phyloP scores from a whole-genome alignment of 192 early-diverging fungal genomes.

The Coemansia guatemalensis region DNA sequence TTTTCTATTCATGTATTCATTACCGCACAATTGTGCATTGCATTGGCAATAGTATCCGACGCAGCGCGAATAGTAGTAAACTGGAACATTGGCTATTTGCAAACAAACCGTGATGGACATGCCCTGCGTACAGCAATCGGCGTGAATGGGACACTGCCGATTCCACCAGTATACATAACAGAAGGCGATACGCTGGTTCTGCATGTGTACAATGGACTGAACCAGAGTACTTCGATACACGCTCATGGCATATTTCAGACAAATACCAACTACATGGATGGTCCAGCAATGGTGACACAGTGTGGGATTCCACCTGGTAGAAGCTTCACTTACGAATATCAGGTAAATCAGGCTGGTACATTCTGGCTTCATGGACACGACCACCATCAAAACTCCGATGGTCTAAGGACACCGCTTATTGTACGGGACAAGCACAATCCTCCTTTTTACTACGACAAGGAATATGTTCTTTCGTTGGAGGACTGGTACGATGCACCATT shows the following conservation, averaged over 20 bases:
- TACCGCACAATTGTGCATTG: no score
- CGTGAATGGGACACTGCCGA: slow-evolving; percentile 60
- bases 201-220: slow-evolving; percentile 53
- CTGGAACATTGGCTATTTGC: slow-evolving; percentile 15
- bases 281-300: slow-evolving; percentile 63
- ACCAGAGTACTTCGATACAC: slow-evolving; percentile 59
- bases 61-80: slow-evolving; percentile 8
- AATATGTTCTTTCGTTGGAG: slow-evolving; percentile 58
- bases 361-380: slow-evolving; percentile 82
- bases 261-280: slow-evolving; percentile 64
- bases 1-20: no score
- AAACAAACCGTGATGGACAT: slow-evolving; percentile 8
- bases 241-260: slow-evolving; percentile 76
- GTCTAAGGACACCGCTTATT: slow-evolving; percentile 68
- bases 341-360: slow-evolving; percentile 68
- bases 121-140: slow-evolving; percentile 50
- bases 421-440: slow-evolving; percentile 56
- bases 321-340: slow-evolving; percentile 65
- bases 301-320: slow-evolving; percentile 69
- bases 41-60: no score
- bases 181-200: slow-evolving; percentile 23
- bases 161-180: slow-evolving; percentile 27
- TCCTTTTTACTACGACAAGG: slow-evolving; percentile 62
- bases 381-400: slow-evolving; percentile 72
- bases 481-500: slow-evolving; percentile 59